Conservation (phyloP, 257 asterid genomes). For the Parsonsia alboflavescens region DNA sequence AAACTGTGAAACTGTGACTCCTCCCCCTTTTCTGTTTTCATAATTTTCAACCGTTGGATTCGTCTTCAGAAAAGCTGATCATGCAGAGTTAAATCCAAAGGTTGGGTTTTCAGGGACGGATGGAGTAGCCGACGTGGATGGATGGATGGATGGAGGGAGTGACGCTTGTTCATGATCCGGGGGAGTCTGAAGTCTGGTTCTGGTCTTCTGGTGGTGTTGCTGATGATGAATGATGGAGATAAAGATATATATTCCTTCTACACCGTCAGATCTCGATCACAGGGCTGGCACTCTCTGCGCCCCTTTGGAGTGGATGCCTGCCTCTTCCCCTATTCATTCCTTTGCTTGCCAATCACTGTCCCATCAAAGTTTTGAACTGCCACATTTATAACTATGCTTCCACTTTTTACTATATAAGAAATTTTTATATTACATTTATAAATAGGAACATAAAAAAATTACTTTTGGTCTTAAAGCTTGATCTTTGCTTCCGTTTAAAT, state of each 20-base stretch:
- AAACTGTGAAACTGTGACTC: neutral
- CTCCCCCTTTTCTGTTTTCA: neutral
- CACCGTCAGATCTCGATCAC: slow-evolving; percentile 22
- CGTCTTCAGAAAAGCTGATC: neutral
- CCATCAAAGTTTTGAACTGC: slow-evolving; percentile 2
- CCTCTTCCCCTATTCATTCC: neutral
- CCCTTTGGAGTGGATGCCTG: neutral
- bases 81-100: slow-evolving; percentile 2
- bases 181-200: neutral
- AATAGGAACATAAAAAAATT: too few relatives aligned
- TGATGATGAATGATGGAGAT: neutral
- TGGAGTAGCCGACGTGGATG: too few relatives aligned
- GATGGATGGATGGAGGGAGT: neutral
- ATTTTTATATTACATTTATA: too few relatives aligned
- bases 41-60: neutral
- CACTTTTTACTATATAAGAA: too few relatives aligned
- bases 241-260: slow-evolving; percentile 15
- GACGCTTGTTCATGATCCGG: neutral
- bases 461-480: too few relatives aligned
- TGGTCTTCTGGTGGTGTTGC: neutral
- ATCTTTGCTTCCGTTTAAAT: too few relatives aligned
- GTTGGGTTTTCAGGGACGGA: neutral
- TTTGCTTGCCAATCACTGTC: slow-evolving; percentile 14
- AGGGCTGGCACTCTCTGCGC: slow-evolving; percentile 10
- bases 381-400: too few relatives aligned